These are phyloP conservation scores for Epithele typhae DNA, from an alignment of 768 basidiomycete genomes.

Conservation along the genomic window DNA sequence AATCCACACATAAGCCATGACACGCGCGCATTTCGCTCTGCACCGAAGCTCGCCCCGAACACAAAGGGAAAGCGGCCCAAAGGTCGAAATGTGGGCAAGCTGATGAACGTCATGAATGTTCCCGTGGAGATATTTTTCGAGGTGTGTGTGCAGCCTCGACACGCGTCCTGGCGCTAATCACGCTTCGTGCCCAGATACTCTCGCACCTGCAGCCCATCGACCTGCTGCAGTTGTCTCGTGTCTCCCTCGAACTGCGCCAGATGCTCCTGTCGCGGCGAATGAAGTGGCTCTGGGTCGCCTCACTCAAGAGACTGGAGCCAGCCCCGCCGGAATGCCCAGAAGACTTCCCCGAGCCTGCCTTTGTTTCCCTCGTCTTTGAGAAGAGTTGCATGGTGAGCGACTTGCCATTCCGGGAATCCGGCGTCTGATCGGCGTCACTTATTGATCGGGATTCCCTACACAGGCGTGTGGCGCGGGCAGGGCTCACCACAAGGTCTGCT, in stretches of 20 bases:
- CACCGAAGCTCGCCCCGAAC: neutral
- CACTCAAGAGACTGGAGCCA: neutral
- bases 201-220: slow-evolving; percentile 1
- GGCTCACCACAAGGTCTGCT: neutral
- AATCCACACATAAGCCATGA: too few species aligned
- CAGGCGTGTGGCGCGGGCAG: neutral
- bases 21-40: too few species aligned
- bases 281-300: neutral
- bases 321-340: slow-evolving; percentile 3
- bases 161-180: too few species aligned
- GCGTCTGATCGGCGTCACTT: too few species aligned
- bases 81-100: neutral
- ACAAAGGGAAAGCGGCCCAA: neutral
- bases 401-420: too few species aligned
- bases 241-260: neutral
- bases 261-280: neutral
- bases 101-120: neutral
- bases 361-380: neutral
- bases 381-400: neutral
- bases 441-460: too few species aligned
- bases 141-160: neutral
- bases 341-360: neutral
- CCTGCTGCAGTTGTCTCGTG: slow-evolving; percentile 3
- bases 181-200: neutral
- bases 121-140: neutral